Evolutionary conservation across 2,329 filamentous ascomycete genomes (phyloP).

Genomic region (Colletotrichum spinosum): DNA sequence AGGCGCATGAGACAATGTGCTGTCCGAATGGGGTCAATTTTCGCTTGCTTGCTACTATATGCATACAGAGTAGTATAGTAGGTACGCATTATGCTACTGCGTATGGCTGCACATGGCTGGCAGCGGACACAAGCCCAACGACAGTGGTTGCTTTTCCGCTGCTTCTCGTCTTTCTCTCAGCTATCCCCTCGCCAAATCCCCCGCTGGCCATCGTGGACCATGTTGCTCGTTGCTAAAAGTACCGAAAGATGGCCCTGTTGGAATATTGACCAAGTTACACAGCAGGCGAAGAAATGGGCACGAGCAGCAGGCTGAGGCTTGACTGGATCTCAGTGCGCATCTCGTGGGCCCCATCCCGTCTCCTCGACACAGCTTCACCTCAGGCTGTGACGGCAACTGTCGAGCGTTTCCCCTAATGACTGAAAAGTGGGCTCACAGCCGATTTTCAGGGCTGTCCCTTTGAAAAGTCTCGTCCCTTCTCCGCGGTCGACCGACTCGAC

Average conservation of each 20-base stretch:
- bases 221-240: no score
- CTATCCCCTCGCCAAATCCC: not conserved
- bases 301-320: conserved; percentile 1
- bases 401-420: conserved; percentile 16
- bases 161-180: not conserved
- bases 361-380: conserved; percentile 7
- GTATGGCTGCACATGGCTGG: no score
- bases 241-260: no score
- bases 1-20: conserved; percentile 19
- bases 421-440: not conserved
- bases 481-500: conserved; percentile 7
- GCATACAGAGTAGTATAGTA: no score
- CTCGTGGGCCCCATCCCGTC: conserved; percentile 2
- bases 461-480: not conserved
- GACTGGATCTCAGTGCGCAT: not conserved
- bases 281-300: not conserved
- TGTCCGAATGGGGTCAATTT: conserved; percentile 21
- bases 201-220: no score
- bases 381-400: conserved; percentile 31
- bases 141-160: conserved; percentile 1
- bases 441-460: conserved; percentile 8
- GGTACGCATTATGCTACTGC: no score
- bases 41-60: not conserved
- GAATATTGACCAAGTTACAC: no score
- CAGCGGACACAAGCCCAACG: no score